Evolutionary conservation across 768 basidiomycete genomes (phyloP), one percentile per base, ranked within the genome.

Genomic region (Kwoniella mangroviensis): DNA sequence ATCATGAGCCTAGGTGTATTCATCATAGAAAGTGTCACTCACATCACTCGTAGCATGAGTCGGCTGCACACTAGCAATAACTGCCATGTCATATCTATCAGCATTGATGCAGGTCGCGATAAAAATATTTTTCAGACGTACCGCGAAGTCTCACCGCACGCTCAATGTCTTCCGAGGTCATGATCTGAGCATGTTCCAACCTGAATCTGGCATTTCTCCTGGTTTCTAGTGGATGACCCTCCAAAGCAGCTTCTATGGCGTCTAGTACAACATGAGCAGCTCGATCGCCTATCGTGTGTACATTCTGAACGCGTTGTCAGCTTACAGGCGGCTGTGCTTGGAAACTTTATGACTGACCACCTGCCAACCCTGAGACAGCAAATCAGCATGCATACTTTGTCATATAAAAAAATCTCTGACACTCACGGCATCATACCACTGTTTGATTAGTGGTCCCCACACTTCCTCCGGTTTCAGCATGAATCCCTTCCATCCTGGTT

Each of bases 141-240:
- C 94, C 89, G 75, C 92, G 93, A 12, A 97, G 86, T 60, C 83
- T 85, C 41, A 89, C 91, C 22, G 89, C 86, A 10, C 93, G 86
- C 65, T 86, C 80, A 17, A 98, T 75, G 81, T 98, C 96, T 0
- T 86, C 84, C 6, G 79, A 82, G 3, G 88, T 87, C 84, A 98
- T 85, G 57, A 97, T 93, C 81, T 98, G 96, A 0, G 94, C 91
- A 82, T 98, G 96, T 79, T 98, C 96, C 10, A 97, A 89, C 52
- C 96, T 86, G 1, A 93, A 90, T 12, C 94, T 86, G 1, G 76
- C 57, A 11, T 61, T 64, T 12, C 26, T 54, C 12, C 74, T 69
- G 42, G 51, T 53, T 6, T 34, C 34, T 22, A 67, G 70, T 2
- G 59, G n/a, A 24, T 73, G 54, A n/a, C 57, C 24, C n/a, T 45